Evolutionary conservation across 306 rosid genomes (phyloP).

Genomic region (Cucumis melo): DNA sequence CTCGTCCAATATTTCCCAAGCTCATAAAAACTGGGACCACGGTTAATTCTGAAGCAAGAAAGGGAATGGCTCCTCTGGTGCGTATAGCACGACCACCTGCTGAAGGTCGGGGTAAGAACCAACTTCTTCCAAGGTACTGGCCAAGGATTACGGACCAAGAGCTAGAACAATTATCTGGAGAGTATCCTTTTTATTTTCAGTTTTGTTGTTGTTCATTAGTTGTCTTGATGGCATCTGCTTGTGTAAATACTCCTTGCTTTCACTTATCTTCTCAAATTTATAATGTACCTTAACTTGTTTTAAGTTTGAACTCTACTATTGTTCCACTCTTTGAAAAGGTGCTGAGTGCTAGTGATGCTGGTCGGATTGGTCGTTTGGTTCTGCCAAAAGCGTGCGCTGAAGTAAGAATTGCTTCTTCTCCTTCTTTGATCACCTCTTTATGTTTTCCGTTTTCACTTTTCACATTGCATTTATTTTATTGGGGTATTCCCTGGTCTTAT

Average conservation of each 20-base stretch:
- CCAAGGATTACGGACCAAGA: slow-evolving; percentile 95
- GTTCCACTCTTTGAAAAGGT: slow-evolving; percentile 95
- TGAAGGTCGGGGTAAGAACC: slow-evolving; percentile 88
- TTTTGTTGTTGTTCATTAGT: neutral
- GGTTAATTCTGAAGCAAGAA: slow-evolving; percentile 37
- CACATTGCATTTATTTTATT: neutral
- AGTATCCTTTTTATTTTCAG: slow-evolving; percentile 53
- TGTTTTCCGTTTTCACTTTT: neutral
- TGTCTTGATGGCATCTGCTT: neutral
- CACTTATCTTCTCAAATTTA: neutral
- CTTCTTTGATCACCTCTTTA: neutral
- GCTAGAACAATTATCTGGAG: slow-evolving; percentile 80
- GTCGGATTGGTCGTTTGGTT: slow-evolving; percentile 96
- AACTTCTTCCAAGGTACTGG: slow-evolving; percentile 97
- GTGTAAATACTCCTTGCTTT: neutral
- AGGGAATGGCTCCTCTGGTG: slow-evolving; percentile 23
- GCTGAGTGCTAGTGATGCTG: slow-evolving; percentile 98
- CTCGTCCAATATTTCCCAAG: slow-evolving; percentile 66
- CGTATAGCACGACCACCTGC: slow-evolving; percentile 89
- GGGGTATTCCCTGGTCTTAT: neutral
- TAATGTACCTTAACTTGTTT: slow-evolving; percentile 42
- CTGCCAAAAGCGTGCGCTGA: slow-evolving; percentile 99
- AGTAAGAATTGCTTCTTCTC: slow-evolving; percentile 30
- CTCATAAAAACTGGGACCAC: slow-evolving; percentile 31
- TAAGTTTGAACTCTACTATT: slow-evolving; percentile 81